Base-by-base conservation (phyloP, 352 stramenopile species). In the Globisporangium parvum region DNA sequence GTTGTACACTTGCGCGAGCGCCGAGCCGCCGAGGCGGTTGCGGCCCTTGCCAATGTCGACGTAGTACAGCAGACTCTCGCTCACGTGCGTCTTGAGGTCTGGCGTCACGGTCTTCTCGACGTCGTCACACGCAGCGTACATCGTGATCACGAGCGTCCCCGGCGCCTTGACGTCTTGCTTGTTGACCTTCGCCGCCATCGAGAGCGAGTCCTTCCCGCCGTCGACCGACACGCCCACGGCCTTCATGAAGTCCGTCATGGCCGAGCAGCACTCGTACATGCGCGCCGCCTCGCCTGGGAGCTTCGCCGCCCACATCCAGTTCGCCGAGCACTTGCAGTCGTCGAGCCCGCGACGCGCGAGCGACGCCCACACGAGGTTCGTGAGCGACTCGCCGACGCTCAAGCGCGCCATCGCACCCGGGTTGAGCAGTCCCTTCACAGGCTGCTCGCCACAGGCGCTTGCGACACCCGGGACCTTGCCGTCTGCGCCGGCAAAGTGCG, bases 221-320 rank as follows among this genome's bases (percentile, higher is more conserved):
- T 99, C 97, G 56, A 99, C 97, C 37, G 96, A 88, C 20, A 98
- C 88, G n/a, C 94, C 96, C 46, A 99, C 73, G 53, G 91, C 76
- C 55, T 98, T 90, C 74, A 99, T 95, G 37, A 96, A 95, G 55
- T 95, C 85, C 9, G 90, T 89, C 71, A 99, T 95, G 1, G 97
- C 96, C 53, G 93, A 75, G 71, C 96, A 99, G 57, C 95, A 97
- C 71, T 98, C 95, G 73, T 98, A 99, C 96, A 99, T 99, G 57
- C 95, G 96, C 8, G 96, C 91, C 51, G 95, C 97, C 77, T 99
- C 97, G n/a, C 97, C 97, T 6, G 90, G 84, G 24, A 99, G 86
- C 80, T 99, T 99, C 28, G 96, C 96, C 6, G 97, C 96, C 82
- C 98, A 99, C 97, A 99, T 99, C 97, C 97, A 99, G 80, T 99